phyloP scores from a whole-genome alignment of 2,329 filamentous ascomycete species.

The Fusarium verrucosum region DNA sequence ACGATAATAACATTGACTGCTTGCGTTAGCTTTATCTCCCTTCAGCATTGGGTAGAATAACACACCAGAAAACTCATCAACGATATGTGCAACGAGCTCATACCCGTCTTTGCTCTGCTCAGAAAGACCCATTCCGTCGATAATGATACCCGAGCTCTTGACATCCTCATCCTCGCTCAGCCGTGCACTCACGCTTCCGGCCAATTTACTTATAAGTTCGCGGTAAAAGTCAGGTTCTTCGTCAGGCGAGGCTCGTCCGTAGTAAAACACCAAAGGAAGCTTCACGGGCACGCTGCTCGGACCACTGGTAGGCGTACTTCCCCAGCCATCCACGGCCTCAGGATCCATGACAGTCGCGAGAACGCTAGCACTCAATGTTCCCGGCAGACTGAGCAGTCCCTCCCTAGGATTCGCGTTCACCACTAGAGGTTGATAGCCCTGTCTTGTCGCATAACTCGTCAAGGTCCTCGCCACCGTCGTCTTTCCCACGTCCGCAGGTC shows the following conservation, averaged over 20 bases:
- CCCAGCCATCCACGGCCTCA: conserved; percentile 82
- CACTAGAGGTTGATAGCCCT: conserved; percentile 78
- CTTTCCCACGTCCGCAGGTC: conserved; percentile 82
- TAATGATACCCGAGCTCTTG: conserved; percentile 78
- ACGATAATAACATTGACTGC: conserved; percentile 82
- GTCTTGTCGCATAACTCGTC: conserved; percentile 80
- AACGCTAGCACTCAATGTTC: conserved; percentile 85
- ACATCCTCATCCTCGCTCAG: conserved; percentile 78
- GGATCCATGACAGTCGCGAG: conserved; percentile 89
- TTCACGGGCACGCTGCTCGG: conserved; percentile 90
- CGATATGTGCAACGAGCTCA: conserved; percentile 82
- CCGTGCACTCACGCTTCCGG: conserved; percentile 79
- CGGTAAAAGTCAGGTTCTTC: conserved; percentile 78
- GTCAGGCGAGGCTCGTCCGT: conserved; percentile 76
- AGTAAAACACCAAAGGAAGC: conserved; percentile 89
- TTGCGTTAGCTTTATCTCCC: conserved; percentile 53
- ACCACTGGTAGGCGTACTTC: conserved; percentile 88
- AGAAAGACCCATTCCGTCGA: conserved; percentile 81
- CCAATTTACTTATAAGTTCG: conserved; percentile 77
- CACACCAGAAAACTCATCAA: conserved; percentile 63
- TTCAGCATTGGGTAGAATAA: not conserved
- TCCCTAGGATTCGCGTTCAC: conserved; percentile 88
- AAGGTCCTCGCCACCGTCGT: conserved; percentile 81
- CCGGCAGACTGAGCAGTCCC: conserved; percentile 79
- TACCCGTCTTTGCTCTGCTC: conserved; percentile 72